Evolutionary conservation across 2,329 filamentous ascomycete genomes (phyloP).

Genomic region (Botryotinia narcissicola): DNA sequence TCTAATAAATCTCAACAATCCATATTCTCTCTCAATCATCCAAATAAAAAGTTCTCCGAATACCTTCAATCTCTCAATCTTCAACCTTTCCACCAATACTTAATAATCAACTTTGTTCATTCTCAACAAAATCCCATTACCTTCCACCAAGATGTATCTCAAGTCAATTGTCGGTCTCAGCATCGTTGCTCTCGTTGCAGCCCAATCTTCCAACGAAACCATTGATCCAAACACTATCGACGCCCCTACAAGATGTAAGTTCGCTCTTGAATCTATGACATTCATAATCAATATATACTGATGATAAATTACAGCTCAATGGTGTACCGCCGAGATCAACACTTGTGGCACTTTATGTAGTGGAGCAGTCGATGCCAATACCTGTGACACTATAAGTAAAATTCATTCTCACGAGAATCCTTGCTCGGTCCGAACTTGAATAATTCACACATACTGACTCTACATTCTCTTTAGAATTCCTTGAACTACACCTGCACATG

Average conservation of each 20-base stretch:
- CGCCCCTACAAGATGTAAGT: conserved; percentile 30
- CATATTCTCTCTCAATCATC: background rate
- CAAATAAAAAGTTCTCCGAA: background rate
- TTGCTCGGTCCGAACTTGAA: conserved; percentile 4
- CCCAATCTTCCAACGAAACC: conserved; percentile 29
- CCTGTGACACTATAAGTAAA: conserved; percentile 55
- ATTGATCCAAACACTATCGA: conserved; percentile 31
- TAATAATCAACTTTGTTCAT: conserved; percentile 6
- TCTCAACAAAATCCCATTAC: background rate
- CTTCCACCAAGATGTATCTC: conserved; percentile 33
- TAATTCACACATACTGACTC: conserved; percentile 5
- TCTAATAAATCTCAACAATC: background rate
- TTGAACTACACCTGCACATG: conserved; percentile 59
- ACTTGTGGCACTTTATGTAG: conserved; percentile 60
- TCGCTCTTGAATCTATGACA: background rate
- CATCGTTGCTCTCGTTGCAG: conserved; percentile 32
- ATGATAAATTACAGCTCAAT: conserved; percentile 43
- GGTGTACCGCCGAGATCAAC: conserved; percentile 59
- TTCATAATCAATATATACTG: conserved; percentile 20
- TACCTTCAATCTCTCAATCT: background rate
- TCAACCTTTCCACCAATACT: background rate
- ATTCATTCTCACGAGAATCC: background rate
- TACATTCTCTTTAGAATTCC: conserved; percentile 40
- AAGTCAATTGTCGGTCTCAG: conserved; percentile 34
- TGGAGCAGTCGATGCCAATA: conserved; percentile 47